These are phyloP conservation scores for Aspergillus sclerotioniger DNA, from an alignment of 495 filamentous ascomycete genomes.

Conservation along the genomic window DNA sequence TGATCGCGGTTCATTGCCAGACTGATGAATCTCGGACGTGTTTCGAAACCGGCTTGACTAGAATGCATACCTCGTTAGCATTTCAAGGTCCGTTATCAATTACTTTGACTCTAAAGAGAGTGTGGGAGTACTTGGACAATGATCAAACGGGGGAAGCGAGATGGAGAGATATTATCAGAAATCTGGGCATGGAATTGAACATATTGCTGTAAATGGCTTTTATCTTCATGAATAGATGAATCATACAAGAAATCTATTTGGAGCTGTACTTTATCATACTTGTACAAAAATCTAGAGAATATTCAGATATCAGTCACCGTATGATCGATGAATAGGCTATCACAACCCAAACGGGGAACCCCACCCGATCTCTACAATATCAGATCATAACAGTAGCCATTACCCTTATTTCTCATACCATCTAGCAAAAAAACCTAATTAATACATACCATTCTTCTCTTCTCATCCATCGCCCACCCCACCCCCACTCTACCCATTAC, in stretches of 20 bases:
- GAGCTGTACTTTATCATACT: no score
- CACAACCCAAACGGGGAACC: background rate
- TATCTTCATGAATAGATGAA: background rate
- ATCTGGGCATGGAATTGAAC: constrained; percentile 12
- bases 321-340: background rate
- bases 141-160: background rate
- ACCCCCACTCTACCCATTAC: no score
- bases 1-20: constrained; percentile 10
- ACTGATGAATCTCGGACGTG: background rate
- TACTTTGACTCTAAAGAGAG: background rate
- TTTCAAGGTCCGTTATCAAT: constrained; percentile 11
- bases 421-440: no score
- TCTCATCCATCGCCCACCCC: no score
- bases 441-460: no score
- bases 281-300: no score
- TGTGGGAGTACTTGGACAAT: constrained; percentile 7
- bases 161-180: constrained; percentile 10
- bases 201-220: constrained; percentile 8
- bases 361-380: no score
- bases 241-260: no score
- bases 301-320: background rate
- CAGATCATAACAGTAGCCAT: no score
- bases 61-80: constrained; percentile 4
- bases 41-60: background rate
- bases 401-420: no score